Base-by-base conservation (phyloP, 371 early-diverging fungal species). In the Zychaea mexicana region DNA sequence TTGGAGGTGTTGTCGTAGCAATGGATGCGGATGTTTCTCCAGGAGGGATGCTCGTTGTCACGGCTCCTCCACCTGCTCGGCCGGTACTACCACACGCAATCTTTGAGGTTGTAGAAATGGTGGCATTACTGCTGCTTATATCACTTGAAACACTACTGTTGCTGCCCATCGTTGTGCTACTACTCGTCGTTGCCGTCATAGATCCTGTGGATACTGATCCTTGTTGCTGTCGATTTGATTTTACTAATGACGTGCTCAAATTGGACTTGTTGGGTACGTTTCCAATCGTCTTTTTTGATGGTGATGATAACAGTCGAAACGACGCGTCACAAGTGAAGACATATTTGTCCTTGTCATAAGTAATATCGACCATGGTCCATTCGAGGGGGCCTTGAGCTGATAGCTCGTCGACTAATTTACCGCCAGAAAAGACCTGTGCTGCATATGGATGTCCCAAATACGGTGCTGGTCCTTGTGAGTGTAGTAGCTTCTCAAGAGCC, bases 381-480 rank as follows among this genome's bases (percentile, higher is more conserved):
- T 61, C 57, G 24, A 60, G 33, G 30, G 45, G 28, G 0, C 52
- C 70, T 45, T 60, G 42, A 6, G 47, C 53, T 33, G 56, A 27
- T 31, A 26, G 22, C 17, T 27, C 54, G 9, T 68, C 58, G 17
- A 24, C 22, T n/a, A 69, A 57, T 47, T 68, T 67, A 24, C 64
- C 64, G 28, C 22, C 45, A 22, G 13, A 19, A 46, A 62, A 62
- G 6, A 19, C 42, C 15, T 62, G 55, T 19, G 52, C 45, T 15
- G 13, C 42, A n/a, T 31, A 21, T 2, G 62, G 62, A n/a, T 42
- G 27, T 27, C 54, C 56, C 5, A 76, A 28, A n/a, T 73, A 71
- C 0, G 86, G 85, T 2, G 85, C 84, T 0, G 87, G 73, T 12
- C 84, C 85, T 7, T 83, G 78, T 3, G 65, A 24, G 30, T 85